phyloP scores from a whole-genome alignment of 1,284 basidiomycete species.

The Phlebopus sp. region DNA sequence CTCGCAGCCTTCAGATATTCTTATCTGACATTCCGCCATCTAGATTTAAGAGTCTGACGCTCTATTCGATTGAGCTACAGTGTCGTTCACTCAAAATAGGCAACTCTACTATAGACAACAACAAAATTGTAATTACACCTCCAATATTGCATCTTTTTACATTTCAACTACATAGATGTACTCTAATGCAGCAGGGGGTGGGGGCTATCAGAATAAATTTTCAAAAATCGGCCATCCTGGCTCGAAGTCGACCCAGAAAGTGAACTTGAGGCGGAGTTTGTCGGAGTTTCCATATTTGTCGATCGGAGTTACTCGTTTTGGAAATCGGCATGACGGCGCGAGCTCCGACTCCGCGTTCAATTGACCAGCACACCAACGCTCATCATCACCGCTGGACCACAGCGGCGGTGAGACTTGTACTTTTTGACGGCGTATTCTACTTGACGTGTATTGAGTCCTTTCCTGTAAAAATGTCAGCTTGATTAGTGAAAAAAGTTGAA shows the following conservation, averaged over 20 bases:
- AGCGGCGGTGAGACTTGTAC: not conserved
- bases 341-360: too few species aligned
- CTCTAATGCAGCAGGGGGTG: not conserved
- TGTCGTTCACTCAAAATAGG: slow-evolving; percentile 1
- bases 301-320: too few species aligned
- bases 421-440: slow-evolving; percentile 3
- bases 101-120: not conserved
- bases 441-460: not conserved
- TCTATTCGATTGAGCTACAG: slow-evolving; percentile 74
- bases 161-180: slow-evolving; percentile 1
- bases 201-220: not conserved
- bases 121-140: slow-evolving; percentile 1
- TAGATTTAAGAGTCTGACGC: slow-evolving; percentile 65
- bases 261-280: slow-evolving; percentile 1
- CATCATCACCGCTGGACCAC: too few species aligned
- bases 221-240: not conserved
- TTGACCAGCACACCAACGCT: too few species aligned
- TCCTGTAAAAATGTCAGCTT: not conserved
- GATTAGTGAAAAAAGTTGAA: not conserved
- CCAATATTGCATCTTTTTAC: not conserved
- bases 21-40: not conserved
- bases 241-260: not conserved
- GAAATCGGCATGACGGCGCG: too few species aligned
- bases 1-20: slow-evolving; percentile 75
- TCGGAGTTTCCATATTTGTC: not conserved